Percentiles rank a stretch among this genome's conserved stretches.
Conservation (phyloP, 805 yeast genomes). For the Ogataea pignaliae region DNA sequence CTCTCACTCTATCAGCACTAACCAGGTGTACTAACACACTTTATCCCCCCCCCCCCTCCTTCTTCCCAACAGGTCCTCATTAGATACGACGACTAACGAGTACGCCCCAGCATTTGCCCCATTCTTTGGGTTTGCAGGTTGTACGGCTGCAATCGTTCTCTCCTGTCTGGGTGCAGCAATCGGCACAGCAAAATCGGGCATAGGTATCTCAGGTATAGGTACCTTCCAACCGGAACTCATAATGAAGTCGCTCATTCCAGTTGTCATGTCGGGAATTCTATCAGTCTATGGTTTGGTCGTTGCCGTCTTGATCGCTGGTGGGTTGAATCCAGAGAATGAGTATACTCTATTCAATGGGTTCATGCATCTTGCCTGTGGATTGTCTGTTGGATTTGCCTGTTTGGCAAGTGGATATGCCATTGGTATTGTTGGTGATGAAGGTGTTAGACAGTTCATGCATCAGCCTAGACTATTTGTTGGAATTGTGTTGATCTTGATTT, state of each 20-base stretch:
- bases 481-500: conserved; percentile 94
- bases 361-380: conserved; percentile 95
- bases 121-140: conserved; percentile 96
- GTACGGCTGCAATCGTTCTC: conserved; percentile 86
- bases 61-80: conserved; percentile 1
- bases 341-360: conserved; percentile 94
- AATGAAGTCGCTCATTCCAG: conserved; percentile 94
- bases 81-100: conserved; percentile 37
- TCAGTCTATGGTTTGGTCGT: conserved; percentile 97
- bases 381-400: conserved; percentile 95
- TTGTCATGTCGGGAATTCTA: conserved; percentile 95
- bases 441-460: conserved; percentile 96
- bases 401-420: conserved; percentile 96
- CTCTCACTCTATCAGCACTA: no score
- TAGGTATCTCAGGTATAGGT: conserved; percentile 98
- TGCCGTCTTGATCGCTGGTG: conserved; percentile 91
- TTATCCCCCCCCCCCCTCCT: background rate
- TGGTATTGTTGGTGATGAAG: conserved; percentile 99
- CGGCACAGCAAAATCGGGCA: conserved; percentile 97
- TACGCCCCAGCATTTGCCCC: conserved; percentile 92
- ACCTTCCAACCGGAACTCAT: conserved; percentile 95
- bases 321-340: conserved; percentile 68
- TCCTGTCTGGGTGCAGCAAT: conserved; percentile 98
- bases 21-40: no score
- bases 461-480: conserved; percentile 98